Conservation (phyloP, 2,329 filamentous ascomycete species). For the Sporothrix protearum region DNA sequence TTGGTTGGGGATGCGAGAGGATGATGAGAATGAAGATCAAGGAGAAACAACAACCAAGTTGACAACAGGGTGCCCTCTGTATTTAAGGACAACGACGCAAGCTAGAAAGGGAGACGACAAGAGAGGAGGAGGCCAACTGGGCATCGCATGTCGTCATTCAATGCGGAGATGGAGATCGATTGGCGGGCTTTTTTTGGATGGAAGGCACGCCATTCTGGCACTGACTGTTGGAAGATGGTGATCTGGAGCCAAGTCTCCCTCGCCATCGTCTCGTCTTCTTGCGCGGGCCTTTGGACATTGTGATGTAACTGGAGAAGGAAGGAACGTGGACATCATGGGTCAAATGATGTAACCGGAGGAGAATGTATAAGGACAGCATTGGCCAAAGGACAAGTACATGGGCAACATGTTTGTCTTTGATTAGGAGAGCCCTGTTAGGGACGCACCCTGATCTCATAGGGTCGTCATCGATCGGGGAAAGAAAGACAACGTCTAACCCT, state of each 20-base stretch:
- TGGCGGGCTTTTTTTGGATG: background rate
- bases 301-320: background rate
- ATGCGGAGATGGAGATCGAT: background rate
- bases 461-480: conserved; percentile 17
- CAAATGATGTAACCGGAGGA: background rate
- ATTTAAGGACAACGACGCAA: background rate
- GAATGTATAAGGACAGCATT: too few species aligned
- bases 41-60: background rate
- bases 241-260: background rate
- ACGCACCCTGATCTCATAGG: conserved; percentile 15
- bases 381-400: background rate
- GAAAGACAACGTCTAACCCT: background rate
- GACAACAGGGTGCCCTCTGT: background rate
- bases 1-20: background rate
- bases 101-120: background rate
- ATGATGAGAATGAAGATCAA: background rate
- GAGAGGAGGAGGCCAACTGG: background rate
- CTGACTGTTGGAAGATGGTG: background rate
- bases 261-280: background rate
- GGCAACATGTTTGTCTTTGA: conserved; percentile 1
- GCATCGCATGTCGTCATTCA: conserved; percentile 5
- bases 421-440: background rate
- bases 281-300: background rate
- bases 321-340: background rate
- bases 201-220: background rate